phyloP scores from a whole-genome alignment of 1,284 basidiomycete species.

The Bondarzewia mesenterica region DNA sequence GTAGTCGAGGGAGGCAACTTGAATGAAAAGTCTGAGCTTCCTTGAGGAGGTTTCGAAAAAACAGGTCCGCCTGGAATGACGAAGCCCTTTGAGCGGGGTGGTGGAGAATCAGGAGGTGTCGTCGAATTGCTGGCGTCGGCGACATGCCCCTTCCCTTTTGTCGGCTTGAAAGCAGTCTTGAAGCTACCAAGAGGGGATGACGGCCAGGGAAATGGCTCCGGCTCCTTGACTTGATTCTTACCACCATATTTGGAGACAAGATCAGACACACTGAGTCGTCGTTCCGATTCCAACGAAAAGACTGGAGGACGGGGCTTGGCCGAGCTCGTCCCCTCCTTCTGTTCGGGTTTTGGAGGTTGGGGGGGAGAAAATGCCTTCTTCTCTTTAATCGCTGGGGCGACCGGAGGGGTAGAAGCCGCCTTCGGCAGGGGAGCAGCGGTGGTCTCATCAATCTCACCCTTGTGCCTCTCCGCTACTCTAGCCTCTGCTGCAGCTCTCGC shows the following conservation, averaged over 20 bases:
- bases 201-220: not conserved
- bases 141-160: not conserved
- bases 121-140: constrained; percentile 35
- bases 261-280: constrained; percentile 49
- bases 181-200: not conserved
- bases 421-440: not conserved
- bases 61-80: constrained; percentile 34
- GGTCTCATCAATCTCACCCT: constrained; percentile 31
- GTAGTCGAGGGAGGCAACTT: constrained; percentile 22
- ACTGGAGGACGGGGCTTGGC: not conserved
- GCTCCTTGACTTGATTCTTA: not conserved
- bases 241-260: constrained; percentile 24
- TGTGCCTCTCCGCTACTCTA: constrained; percentile 53
- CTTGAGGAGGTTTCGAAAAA: constrained; percentile 40
- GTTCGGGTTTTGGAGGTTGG: not conserved
- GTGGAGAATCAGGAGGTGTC: constrained; percentile 53
- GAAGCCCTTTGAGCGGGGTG: constrained; percentile 25
- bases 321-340: not conserved
- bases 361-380: not conserved
- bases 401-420: not conserved
- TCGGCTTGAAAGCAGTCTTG: not conserved
- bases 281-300: constrained; percentile 17
- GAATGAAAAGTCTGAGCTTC: constrained; percentile 19
- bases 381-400: not conserved
- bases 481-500: constrained; percentile 66